phyloP scores from a whole-genome alignment of 2,329 filamentous ascomycete genomes.

The Fonsecaea pedrosoi region DNA sequence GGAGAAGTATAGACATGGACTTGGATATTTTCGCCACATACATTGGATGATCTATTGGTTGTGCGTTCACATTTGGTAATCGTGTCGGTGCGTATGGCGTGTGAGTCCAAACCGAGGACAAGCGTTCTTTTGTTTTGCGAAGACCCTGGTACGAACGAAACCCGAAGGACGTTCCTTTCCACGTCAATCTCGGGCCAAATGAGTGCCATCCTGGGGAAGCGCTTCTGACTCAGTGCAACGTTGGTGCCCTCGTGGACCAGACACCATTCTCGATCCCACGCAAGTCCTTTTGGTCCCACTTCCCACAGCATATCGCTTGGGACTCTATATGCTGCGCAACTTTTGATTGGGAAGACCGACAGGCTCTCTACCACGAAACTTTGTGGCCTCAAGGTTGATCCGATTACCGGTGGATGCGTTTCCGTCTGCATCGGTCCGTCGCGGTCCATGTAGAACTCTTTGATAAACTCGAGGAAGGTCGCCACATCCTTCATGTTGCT shows the following conservation, averaged over 20 bases:
- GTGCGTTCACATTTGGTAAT: conserved; percentile 42
- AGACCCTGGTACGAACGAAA: conserved; percentile 56
- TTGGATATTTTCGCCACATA: conserved; percentile 81
- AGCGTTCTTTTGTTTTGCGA: conserved; percentile 41
- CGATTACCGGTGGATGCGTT: background rate
- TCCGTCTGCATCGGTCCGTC: conserved; percentile 27
- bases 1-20: conserved; percentile 72
- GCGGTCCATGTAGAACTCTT: conserved; percentile 67
- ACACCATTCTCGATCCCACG: conserved; percentile 98
- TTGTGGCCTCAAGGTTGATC: conserved; percentile 11
- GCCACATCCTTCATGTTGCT: conserved; percentile 78
- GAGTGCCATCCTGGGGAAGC: conserved; percentile 84
- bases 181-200: conserved; percentile 78
- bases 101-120: conserved; percentile 64
- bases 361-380: conserved; percentile 67
- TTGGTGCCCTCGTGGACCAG: conserved; percentile 85
- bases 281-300: conserved; percentile 79
- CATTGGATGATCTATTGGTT: conserved; percentile 63
- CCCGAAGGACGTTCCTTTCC: conserved; percentile 66
- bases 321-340: conserved; percentile 80
- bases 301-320: conserved; percentile 72
- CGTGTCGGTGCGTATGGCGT: conserved; percentile 48
- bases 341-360: conserved; percentile 90
- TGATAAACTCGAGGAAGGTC: conserved; percentile 72
- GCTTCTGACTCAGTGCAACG: conserved; percentile 85